Base-by-base conservation (phyloP, 208 protist species). In the Naegleria fowleri region DNA sequence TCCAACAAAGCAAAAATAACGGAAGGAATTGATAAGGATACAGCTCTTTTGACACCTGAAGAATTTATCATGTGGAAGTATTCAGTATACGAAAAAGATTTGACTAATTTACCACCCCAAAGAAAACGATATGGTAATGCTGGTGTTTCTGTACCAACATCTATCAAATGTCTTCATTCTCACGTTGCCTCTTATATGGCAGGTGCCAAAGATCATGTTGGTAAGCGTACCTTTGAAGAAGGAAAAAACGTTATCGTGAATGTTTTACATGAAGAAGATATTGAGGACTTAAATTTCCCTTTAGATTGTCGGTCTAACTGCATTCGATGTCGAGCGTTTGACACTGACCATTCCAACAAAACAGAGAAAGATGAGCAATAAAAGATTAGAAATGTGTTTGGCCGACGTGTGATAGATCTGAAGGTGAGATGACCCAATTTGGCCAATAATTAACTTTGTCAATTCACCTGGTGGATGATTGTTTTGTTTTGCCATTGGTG, bases 111-210 rank as follows among this genome's bases (percentile, higher is more conserved):
- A 38, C 39, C 39, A 29, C 15, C n/a, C 22, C 22, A 86, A 43
- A 29, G 33, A 39, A 48, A 58, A 29, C 15, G 85, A 22, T 58
- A 58, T 88, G 39, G 41, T 51, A 88, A 88, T 88, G 85, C 85
- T 38, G 85, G 85, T 52, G 43, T 88, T 51, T 33, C 22, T 7
- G 5, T 6, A 39, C 19, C 41, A 25, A 13, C 25, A 15, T 48
- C 85, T 36, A 88, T 88, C 13, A 88, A 88, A 36, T 88, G 85
- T 39, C 19, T 88, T 39, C 85, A 88, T 58, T 48, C 85, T 3
- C 85, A 88, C 41, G 55, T 58, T 58, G 5, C n/a, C 13, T 39
- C 85, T 0, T 88, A 58, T 19, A 38, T 88, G 9, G 39, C 85
- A 22, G 85, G 85, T 39, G 5, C 33, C 5, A 58, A 88, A 25